phyloP scores from a whole-genome alignment of 768 basidiomycete species.

The Lentinula edodes region DNA sequence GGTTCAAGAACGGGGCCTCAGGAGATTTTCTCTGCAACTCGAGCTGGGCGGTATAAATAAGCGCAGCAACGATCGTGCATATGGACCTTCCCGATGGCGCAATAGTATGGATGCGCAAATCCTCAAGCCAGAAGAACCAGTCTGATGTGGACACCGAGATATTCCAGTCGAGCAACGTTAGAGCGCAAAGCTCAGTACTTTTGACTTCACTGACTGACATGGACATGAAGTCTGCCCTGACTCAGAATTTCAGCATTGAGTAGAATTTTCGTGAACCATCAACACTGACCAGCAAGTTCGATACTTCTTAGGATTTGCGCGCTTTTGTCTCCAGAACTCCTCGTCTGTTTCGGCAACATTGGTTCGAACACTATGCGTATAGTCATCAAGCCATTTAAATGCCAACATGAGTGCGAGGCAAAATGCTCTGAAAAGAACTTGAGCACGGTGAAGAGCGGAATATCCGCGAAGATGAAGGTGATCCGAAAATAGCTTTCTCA shows the following conservation, averaged over 20 bases:
- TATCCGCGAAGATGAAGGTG: not conserved
- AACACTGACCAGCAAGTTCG: not conserved
- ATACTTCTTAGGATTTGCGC: conserved; percentile 1
- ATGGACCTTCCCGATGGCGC: not conserved
- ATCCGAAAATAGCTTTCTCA: not conserved
- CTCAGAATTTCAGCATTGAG: not conserved
- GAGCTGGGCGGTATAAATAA: not conserved
- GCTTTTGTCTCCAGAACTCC: not conserved
- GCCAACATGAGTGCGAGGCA: not conserved
- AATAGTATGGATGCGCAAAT: not conserved
- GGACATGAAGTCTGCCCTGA: not conserved
- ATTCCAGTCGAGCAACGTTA: conserved; percentile 4
- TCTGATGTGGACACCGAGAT: conserved; percentile 3
- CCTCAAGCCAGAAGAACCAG: conserved; percentile 4
- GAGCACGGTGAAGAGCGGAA: not conserved
- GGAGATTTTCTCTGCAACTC: not conserved
- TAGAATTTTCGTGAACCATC: not conserved
- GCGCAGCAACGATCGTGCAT: not conserved
- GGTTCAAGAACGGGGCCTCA: not conserved
- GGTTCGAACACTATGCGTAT: not conserved
- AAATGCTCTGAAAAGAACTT: not conserved
- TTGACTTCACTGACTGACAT: not conserved
- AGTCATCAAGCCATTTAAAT: conserved; percentile 6
- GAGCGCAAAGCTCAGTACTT: not conserved
- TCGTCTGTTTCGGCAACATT: not conserved